Percentiles rank a stretch among this genome's conserved stretches.
Evolutionary conservation across 2,329 filamentous ascomycete species (phyloP).

Genomic region (Xylaria sp.): DNA sequence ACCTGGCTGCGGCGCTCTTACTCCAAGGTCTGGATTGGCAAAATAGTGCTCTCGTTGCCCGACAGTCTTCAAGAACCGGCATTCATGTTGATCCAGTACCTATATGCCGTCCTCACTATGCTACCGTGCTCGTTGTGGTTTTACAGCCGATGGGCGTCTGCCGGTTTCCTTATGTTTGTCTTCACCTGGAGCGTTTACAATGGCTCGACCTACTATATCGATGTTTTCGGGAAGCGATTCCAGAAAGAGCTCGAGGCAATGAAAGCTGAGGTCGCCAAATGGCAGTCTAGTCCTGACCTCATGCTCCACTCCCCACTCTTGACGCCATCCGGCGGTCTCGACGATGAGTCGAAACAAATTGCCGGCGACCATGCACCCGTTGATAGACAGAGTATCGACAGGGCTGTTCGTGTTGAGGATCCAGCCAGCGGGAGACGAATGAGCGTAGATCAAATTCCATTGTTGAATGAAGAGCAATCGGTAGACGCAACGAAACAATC

Average conservation of each 20-base stretch:
- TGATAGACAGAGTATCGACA: constrained; percentile 37
- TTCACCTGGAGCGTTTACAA: constrained; percentile 98
- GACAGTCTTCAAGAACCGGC: constrained; percentile 81
- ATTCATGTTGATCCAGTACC: constrained; percentile 97
- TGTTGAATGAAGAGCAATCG: constrained; percentile 62
- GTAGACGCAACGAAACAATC: constrained; percentile 26
- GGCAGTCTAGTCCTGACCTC: constrained; percentile 74
- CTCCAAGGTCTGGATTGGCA: constrained; percentile 88
- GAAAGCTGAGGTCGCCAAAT: constrained; percentile 87
- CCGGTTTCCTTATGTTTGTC: constrained; percentile 79
- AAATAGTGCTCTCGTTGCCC: constrained; percentile 82
- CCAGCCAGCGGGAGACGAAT: constrained; percentile 44
- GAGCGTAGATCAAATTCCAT: constrained; percentile 66
- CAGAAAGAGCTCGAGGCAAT: constrained; percentile 94
- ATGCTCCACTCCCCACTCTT: constrained; percentile 53
- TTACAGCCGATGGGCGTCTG: constrained; percentile 83
- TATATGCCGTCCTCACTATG: constrained; percentile 92
- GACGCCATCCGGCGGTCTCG: constrained; percentile 50
- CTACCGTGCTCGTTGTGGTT: constrained; percentile 96
- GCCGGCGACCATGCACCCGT: constrained; percentile 24
- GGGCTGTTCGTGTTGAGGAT: constrained; percentile 43
- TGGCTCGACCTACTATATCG: constrained; percentile 96
- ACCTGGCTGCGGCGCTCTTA: constrained; percentile 96
- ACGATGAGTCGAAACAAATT: constrained; percentile 39
- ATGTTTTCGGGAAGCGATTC: constrained; percentile 96